Base-by-base conservation (phyloP, 345 rosid species). In the Boechera retrofracta region DNA sequence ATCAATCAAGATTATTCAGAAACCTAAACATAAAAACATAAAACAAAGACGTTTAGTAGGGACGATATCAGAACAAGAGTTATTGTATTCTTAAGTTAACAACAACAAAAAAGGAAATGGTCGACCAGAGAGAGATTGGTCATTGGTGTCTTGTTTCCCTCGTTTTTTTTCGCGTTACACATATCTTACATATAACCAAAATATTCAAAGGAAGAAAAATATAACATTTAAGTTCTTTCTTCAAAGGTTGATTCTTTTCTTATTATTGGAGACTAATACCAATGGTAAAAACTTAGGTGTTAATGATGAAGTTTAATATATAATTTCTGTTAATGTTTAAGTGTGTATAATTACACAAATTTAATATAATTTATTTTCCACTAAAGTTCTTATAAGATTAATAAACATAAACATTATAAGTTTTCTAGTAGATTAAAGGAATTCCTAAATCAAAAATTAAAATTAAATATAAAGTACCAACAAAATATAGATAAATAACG, bases 41-140 rank as follows among this genome's bases (percentile, higher is more conserved):
- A 58, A 51, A 44, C 29, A 70, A 16, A 64, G 69, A 41, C 38
- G 21, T 60, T 68, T 68, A 51, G 56, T 63, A 77, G 75, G 39
- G 63, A 53, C 48, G 10, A 41, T 53, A 54, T 28, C 64, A 76
- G 36, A 76, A 42, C 70, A 62, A 26, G 15, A 29, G 31, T 39
- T 68, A 36, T 62, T 76, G 80, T 76, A 69, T 54, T 76, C 71
- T 69, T 4, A 61, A 52, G 57, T 31, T 13, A 10, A 10, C 32
- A 0, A 52, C 39, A 10, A 28, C 0, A 33, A 5, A 28, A 28
- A 10, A 6, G 24, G 2, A 68, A 38, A 53, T 26, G n/a, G n/a
- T 53, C 28, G 44, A 39, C 6, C 35, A 36, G 49, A 58, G 5
- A 38, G 41, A 52, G 41, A 38, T 28, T 72, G 31, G 10, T 15